Base-by-base conservation (phyloP, 495 filamentous ascomycete species). In the Glutinoglossum americanum region DNA sequence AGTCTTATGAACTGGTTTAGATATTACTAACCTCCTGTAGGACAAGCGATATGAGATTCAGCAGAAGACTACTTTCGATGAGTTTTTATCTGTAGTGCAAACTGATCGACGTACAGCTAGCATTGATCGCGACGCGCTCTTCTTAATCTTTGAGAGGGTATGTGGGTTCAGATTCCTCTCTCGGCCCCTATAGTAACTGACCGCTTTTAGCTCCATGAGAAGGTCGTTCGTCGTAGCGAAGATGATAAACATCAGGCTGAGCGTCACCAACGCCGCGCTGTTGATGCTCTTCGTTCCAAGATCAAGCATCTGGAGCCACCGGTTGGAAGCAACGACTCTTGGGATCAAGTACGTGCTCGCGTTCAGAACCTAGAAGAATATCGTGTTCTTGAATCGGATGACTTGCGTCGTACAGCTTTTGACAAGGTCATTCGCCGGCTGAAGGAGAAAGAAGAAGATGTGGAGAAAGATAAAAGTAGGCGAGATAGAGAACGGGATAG, bases 261-360 rank as follows among this genome's bases (percentile, higher is more conserved):
- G 64, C 84, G 87, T 28, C 80, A 88, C 60, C 86, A 94, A 64
- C 85, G 92, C 54, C 82, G 83, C 25, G 83, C 84, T 27, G 74
- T 89, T 23, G 92, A 99, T 64, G 80, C 82, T 26, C 76, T 99
- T 51, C 84, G 92, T 45, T 88, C 85, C 27, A 80, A 78, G 26
- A 86, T 98, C 63, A 95, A 94, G 71, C 89, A 84, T 60, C 73
- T 98, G 28, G 87, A 94, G 1, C 92, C 93, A n/a, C 81, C 87
- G 6, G 75, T 97, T 58, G 72, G 78, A 25, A 64, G 79, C 26
- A 75, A 72, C 56, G 89, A 95, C 66, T 88, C 81, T 23, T 99
- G 87, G 78, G 89, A 96, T 57, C 80, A 84, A 67, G 76, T 95
- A 23, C 81, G 80, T 55, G 75, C 82, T 35, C 79, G 85, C 32